Evolutionary conservation across 371 early-diverging fungal species (phyloP).

Genomic region (Mucor lusitanicus): DNA sequence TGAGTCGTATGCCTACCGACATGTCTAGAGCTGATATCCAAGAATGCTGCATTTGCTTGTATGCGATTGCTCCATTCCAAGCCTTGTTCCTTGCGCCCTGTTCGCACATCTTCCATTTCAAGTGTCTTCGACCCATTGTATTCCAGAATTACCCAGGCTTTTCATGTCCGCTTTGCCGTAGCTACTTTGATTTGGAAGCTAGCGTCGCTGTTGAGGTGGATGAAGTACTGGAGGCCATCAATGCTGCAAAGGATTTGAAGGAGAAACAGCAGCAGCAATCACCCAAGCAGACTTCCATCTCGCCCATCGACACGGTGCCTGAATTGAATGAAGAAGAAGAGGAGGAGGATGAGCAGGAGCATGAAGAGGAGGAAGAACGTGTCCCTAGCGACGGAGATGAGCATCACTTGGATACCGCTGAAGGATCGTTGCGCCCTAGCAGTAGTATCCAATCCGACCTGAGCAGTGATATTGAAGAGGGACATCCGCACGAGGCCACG

Average conservation of each 20-base stretch:
- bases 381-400: not conserved
- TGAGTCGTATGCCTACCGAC: constrained; percentile 11
- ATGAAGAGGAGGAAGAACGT: not conserved
- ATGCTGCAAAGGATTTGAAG: constrained; percentile 14
- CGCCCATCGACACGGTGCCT: constrained; percentile 18
- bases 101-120: constrained; percentile 91
- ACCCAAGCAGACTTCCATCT: not conserved
- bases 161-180: constrained; percentile 90
- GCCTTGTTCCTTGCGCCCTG: constrained; percentile 92
- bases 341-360: constrained; percentile 1
- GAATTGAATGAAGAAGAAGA: constrained; percentile 21
- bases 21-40: constrained; percentile 20
- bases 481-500: not conserved
- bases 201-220: constrained; percentile 67
- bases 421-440: not conserved
- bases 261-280: constrained; percentile 2
- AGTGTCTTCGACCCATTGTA: constrained; percentile 75
- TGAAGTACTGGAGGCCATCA: constrained; percentile 39
- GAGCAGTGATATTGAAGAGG: not conserved
- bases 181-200: constrained; percentile 88
- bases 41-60: constrained; percentile 95
- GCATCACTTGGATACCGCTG: not conserved
- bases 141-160: constrained; percentile 68
- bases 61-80: constrained; percentile 85
- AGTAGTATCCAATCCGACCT: not conserved